phyloP scores from a whole-genome alignment of 2,329 filamentous ascomycete species.

The Xylariaceae sp. region DNA sequence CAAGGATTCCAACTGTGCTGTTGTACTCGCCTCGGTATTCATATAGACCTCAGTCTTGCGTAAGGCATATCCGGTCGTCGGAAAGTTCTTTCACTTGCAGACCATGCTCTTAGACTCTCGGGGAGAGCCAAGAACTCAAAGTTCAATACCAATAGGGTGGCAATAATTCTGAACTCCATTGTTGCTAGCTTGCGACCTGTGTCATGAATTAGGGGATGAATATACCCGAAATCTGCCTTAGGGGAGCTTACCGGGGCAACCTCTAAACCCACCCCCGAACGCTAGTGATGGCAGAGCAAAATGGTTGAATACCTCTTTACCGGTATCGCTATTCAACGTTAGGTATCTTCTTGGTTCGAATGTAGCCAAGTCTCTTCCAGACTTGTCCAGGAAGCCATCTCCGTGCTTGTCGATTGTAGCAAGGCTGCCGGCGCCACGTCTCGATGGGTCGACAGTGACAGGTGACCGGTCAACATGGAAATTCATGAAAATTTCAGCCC shows the following conservation, averaged over 20 bases:
- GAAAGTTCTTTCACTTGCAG: conserved; percentile 13
- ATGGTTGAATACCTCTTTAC: conserved; percentile 30
- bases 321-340: conserved; percentile 19
- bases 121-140: conserved; percentile 15
- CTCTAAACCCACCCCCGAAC: conserved; percentile 35
- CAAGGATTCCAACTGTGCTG: too few relatives aligned
- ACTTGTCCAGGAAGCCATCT: conserved; percentile 19
- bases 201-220: background rate
- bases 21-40: too few relatives aligned
- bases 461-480: conserved; percentile 17
- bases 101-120: conserved; percentile 1
- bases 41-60: background rate
- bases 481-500: conserved; percentile 20
- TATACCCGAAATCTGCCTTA: background rate
- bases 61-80: conserved; percentile 12
- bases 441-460: conserved; percentile 25
- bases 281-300: conserved; percentile 31
- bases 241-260: conserved; percentile 31
- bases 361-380: conserved; percentile 16
- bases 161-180: conserved; percentile 16
- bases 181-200: conserved; percentile 15
- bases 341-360: conserved; percentile 42
- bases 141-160: conserved; percentile 12
- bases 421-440: conserved; percentile 28
- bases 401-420: conserved; percentile 25